Base-by-base conservation (phyloP, 805 yeast species). In the Nakazawaea ernobii region DNA sequence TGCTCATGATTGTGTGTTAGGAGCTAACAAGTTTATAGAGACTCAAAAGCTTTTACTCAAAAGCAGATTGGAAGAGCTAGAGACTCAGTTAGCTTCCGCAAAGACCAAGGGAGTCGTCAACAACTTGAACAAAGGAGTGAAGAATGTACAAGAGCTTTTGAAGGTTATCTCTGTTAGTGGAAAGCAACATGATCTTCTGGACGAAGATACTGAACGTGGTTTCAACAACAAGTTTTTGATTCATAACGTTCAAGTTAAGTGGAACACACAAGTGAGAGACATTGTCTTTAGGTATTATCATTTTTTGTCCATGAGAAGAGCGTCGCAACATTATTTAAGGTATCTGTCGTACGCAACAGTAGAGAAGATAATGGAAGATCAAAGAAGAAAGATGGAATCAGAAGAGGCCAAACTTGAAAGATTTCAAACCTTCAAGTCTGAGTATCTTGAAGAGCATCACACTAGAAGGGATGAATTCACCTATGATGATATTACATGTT, bases 201-300 rank as follows among this genome's bases (percentile, higher is more conserved):
- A 47, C 10, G 32, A n/a, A 14, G 36, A 37, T 13, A 32, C 11
- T 20, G 52, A 39, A 33, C 32, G 37, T 17, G 54, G 52, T 14
- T 85, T 79, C 63, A 75, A 74, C 50, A 90, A 91, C 59, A 68
- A 89, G 42, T 88, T 84, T 61, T 77, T 82, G 50, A 66, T 88
- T 20, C 90, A 89, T 54, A 79, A 84, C 48, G 72, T 88, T 61
- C 78, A 82, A 55, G 59, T 90, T 54, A 85, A 81, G 54, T 90
- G 97, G 96, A 84, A 86, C 61, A 82, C 85, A 51, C 59, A 67
- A 3, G 74, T 82, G 8, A 69, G 97, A 48, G 80, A 89, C 56
- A 67, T 77, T 10, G 66, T 88, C 39, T 74, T 77, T 59, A 74
- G 79, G 39, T 87, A 84, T 56, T 59, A 81, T 24, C 76, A 77